Percentiles rank a stretch among this genome's conserved stretches.
Evolutionary conservation across 1,284 basidiomycete species (phyloP).

Genomic region (Golubevia sp.): DNA sequence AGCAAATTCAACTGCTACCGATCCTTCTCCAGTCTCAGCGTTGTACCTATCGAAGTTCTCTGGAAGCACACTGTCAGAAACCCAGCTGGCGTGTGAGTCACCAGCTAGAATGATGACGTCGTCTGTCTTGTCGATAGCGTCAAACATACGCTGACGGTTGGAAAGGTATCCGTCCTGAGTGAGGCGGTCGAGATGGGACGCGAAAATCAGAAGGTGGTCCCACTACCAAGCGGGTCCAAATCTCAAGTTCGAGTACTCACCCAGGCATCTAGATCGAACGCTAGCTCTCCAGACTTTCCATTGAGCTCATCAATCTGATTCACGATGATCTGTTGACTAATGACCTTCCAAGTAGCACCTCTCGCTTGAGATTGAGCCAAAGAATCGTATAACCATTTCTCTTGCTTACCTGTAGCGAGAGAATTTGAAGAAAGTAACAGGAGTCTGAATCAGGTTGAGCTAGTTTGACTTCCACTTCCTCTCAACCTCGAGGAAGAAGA

Average conservation of each 20-base stretch:
- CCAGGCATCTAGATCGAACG: conserved; percentile 70
- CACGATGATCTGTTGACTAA: conserved; percentile 64
- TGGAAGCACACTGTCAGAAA: conserved; percentile 63
- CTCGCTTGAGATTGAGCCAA: conserved; percentile 66
- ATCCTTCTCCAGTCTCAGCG: conserved; percentile 67
- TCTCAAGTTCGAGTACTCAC: too few species aligned
- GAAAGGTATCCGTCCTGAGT: conserved; percentile 71
- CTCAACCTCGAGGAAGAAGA: conserved; percentile 65
- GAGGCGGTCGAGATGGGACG: too few species aligned
- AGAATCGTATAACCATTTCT: conserved; percentile 69
- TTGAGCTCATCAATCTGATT: conserved; percentile 22
- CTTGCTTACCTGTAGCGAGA: conserved; percentile 71
- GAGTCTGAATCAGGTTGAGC: too few species aligned
- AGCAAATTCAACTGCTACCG: conserved; percentile 72
- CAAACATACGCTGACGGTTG: conserved; percentile 69
- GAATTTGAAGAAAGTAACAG: too few species aligned
- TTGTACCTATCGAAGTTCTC: conserved; percentile 64
- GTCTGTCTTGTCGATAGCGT: conserved; percentile 68
- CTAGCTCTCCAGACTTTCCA: conserved; percentile 63
- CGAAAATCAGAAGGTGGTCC: too few species aligned
- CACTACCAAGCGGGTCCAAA: too few species aligned
- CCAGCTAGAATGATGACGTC: conserved; percentile 67
- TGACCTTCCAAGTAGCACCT: conserved; percentile 69
- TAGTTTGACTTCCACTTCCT: too few species aligned
- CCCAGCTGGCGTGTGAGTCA: conserved; percentile 73